Percentiles rank a stretch among this genome's conserved stretches.
Conservation (phyloP, 129 eudicot species). For the Chrysanthemum makinoi region DNA sequence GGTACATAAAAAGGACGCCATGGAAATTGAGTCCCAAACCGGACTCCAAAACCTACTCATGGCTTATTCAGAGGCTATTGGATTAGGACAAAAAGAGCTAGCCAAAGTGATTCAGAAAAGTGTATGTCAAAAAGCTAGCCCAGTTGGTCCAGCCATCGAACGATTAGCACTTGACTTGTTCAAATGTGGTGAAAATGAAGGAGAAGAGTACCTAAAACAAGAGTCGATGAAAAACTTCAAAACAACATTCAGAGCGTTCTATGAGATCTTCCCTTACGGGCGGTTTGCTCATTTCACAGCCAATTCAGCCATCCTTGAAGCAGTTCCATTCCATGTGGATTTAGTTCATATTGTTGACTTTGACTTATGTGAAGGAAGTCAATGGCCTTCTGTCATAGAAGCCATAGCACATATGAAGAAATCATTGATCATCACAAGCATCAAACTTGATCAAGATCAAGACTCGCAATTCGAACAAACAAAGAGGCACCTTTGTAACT, state of each 20-base stretch:
- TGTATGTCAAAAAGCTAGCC: constrained; percentile 40
- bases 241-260: constrained; percentile 44
- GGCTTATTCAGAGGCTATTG: constrained; percentile 63
- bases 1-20: constrained; percentile 21
- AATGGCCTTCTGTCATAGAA: constrained; percentile 64
- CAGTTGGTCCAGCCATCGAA: constrained; percentile 45
- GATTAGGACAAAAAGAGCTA: constrained; percentile 41
- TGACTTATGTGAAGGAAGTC: constrained; percentile 61
- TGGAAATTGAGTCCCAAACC: constrained; percentile 35
- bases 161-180: constrained; percentile 47
- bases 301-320: constrained; percentile 52
- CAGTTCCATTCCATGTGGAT: constrained; percentile 41
- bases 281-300: constrained; percentile 67
- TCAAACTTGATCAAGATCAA: constrained; percentile 34
- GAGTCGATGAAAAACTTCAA: constrained; percentile 43
- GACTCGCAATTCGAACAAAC: constrained; percentile 43
- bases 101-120: constrained; percentile 41
- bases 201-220: constrained; percentile 35
- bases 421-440: constrained; percentile 40
- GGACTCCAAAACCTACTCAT: constrained; percentile 39
- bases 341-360: constrained; percentile 49
- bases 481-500: constrained; percentile 38
- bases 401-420: constrained; percentile 34
- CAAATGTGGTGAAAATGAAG: constrained; percentile 39
- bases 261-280: constrained; percentile 50